Evolutionary conservation across 257 asterid species (phyloP).

Genomic region (Henckelia pumila): DNA sequence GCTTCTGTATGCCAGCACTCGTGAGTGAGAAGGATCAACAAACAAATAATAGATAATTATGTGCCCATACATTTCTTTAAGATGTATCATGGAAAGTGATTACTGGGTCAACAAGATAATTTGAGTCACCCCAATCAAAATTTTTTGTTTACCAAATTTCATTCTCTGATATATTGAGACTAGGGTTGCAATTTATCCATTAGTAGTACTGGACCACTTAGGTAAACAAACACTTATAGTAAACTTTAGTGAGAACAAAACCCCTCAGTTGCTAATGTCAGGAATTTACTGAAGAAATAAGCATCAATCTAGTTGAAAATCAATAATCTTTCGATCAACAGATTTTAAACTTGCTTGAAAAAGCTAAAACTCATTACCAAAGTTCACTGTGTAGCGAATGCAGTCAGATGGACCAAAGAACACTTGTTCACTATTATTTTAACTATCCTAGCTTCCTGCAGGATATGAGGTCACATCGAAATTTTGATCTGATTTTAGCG

Average conservation of each 20-base stretch:
- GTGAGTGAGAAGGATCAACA: slow-evolving; percentile 10
- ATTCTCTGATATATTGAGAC: neutral
- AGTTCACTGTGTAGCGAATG: neutral
- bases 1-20: slow-evolving; percentile 20
- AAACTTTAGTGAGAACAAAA: neutral
- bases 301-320: neutral
- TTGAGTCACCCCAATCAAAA: neutral
- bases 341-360: neutral
- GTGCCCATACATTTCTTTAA: slow-evolving; percentile 5
- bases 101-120: neutral
- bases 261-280: neutral
- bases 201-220: neutral
- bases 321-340: neutral
- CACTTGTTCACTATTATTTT: too few species aligned
- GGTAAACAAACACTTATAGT: neutral
- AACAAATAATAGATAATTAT: neutral
- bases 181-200: neutral
- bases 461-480: neutral
- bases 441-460: neutral
- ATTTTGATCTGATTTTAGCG: neutral
- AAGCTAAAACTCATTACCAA: neutral
- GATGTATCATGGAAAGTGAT: slow-evolving; percentile 1
- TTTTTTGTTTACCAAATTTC: neutral
- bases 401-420: neutral
- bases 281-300: neutral